Evolutionary conservation across 352 stramenopile genomes (phyloP).

Genomic region (Pythium periplocum): DNA sequence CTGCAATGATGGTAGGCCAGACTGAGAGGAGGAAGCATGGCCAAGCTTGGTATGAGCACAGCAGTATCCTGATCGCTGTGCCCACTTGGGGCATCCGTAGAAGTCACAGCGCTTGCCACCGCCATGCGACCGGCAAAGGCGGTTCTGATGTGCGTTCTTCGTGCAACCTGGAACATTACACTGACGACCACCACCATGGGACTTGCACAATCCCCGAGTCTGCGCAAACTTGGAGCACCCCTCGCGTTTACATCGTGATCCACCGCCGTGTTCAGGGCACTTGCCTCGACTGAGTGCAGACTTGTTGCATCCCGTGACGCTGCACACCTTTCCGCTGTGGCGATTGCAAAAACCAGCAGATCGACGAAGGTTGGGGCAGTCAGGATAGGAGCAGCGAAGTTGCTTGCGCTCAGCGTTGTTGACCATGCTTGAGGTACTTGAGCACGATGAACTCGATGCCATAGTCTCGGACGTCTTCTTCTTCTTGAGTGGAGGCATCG

Average conservation of each 20-base stretch:
- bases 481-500: conserved; percentile 75
- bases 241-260: conserved; percentile 77
- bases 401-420: conserved; percentile 48
- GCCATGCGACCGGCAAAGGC: conserved; percentile 75
- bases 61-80: conserved; percentile 80
- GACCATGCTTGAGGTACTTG: conserved; percentile 3
- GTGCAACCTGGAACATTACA: conserved; percentile 72
- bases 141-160: conserved; percentile 84
- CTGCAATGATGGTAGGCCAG: conserved; percentile 7
- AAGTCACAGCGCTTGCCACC: conserved; percentile 80
- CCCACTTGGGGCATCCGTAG: conserved; percentile 77
- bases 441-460: conserved; percentile 3
- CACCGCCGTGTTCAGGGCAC: conserved; percentile 80
- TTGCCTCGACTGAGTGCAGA: conserved; percentile 76
- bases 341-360: conserved; percentile 79
- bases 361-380: conserved; percentile 71
- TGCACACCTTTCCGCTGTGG: conserved; percentile 79
- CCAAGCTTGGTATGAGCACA: conserved; percentile 77
- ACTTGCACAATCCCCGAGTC: conserved; percentile 79
- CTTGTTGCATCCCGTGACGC: conserved; percentile 59
- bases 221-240: conserved; percentile 84
- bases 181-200: conserved; percentile 71
- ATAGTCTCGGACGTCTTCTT: conserved; percentile 27
- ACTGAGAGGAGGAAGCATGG: conserved; percentile 4
- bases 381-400: conserved; percentile 65